A percentile compares a stretch with the other conserved stretches of the same genome.
Evolutionary conservation across 129 eudicot species (phyloP).

Genomic region (Tagetes patula): DNA sequence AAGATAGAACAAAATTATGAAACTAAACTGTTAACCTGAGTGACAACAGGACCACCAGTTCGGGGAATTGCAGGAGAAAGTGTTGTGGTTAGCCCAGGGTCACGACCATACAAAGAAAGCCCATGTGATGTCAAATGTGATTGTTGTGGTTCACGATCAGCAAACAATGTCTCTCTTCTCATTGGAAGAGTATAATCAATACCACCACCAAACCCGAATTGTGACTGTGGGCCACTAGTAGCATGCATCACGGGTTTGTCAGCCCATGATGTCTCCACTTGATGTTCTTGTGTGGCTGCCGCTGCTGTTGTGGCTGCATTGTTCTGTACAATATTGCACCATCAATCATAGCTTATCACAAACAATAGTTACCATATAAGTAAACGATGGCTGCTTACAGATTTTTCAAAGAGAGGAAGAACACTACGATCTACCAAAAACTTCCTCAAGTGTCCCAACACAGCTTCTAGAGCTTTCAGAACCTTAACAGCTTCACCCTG

Average conservation of each 20-base stretch:
- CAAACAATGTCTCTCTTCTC: slow-evolving; percentile 58
- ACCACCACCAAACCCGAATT: slow-evolving; percentile 35
- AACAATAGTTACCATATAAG: background rate
- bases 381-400: slow-evolving; percentile 44
- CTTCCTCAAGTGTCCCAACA: slow-evolving; percentile 75
- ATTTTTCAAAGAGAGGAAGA: slow-evolving; percentile 73
- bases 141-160: slow-evolving; percentile 72
- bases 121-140: slow-evolving; percentile 44
- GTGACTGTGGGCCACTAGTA: slow-evolving; percentile 26
- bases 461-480: slow-evolving; percentile 66
- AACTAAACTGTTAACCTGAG: slow-evolving; percentile 53
- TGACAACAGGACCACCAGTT: slow-evolving; percentile 57
- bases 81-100: slow-evolving; percentile 43
- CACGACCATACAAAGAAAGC: slow-evolving; percentile 62
- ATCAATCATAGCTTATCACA: background rate
- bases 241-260: slow-evolving; percentile 51
- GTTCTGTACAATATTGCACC: slow-evolving; percentile 37
- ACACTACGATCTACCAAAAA: slow-evolving; percentile 83
- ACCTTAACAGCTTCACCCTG: slow-evolving; percentile 84
- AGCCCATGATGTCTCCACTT: slow-evolving; percentile 63
- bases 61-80: slow-evolving; percentile 52
- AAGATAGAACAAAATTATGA: background rate
- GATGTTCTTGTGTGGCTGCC: slow-evolving; percentile 46
- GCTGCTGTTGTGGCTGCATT: slow-evolving; percentile 31
- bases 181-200: slow-evolving; percentile 47